These are phyloP conservation scores for Halophytophthora polymorphica DNA, from an alignment of 352 stramenopile genomes.

Conservation along the genomic window DNA sequence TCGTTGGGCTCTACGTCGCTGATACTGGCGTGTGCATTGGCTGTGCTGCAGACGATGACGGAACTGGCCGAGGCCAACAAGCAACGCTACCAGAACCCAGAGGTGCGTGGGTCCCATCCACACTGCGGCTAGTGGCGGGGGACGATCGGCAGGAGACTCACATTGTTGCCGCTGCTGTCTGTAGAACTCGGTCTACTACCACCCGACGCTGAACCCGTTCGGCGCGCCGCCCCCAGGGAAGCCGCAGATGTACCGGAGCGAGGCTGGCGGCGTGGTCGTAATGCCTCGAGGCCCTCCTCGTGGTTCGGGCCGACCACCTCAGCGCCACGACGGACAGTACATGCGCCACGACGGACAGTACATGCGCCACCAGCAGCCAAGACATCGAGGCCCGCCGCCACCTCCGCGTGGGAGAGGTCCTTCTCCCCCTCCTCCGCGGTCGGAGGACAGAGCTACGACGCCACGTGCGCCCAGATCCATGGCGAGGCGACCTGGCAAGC, in stretches of 20 bases:
- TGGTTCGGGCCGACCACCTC: background rate
- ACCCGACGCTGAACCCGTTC: constrained; percentile 77
- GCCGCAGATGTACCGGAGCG: constrained; percentile 57
- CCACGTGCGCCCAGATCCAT: constrained; percentile 8
- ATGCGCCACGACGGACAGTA: constrained; percentile 4
- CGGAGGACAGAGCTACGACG: background rate
- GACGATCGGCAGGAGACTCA: too few species aligned
- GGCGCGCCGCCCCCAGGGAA: constrained; percentile 60
- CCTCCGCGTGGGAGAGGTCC: background rate
- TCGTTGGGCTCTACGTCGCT: too few species aligned
- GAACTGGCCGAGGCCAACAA: constrained; percentile 54
- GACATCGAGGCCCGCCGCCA: constrained; percentile 6
- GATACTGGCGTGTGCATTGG: constrained; percentile 1
- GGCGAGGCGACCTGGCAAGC: constrained; percentile 49
- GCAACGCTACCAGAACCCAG: constrained; percentile 64
- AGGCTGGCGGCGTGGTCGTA: constrained; percentile 6
- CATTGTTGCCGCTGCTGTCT: background rate
- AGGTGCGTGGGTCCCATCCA: constrained; percentile 31
- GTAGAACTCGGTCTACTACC: constrained; percentile 81
- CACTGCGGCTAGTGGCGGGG: background rate
- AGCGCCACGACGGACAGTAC: constrained; percentile 8
- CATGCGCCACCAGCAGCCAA: constrained; percentile 12
- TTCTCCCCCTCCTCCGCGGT: constrained; percentile 4
- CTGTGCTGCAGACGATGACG: constrained; percentile 37
- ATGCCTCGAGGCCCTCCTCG: constrained; percentile 3